phyloP scores from a whole-genome alignment of 345 rosid genomes.

The Barbarea vulgaris region DNA sequence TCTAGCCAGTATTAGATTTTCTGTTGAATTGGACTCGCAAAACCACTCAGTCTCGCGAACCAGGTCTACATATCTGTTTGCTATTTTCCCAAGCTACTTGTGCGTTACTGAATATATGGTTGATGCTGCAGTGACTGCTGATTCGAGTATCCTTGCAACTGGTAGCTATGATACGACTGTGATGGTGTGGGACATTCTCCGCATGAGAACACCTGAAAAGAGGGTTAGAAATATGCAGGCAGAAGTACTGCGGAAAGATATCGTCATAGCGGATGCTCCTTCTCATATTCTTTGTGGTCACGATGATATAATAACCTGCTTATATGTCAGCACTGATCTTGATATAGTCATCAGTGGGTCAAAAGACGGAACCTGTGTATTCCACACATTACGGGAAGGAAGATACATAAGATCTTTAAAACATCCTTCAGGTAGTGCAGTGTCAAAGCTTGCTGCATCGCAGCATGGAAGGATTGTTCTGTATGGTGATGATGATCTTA shows the following conservation, averaged over 20 bases:
- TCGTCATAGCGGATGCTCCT: constrained; percentile 80
- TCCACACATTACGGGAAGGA: constrained; percentile 88
- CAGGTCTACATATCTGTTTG: constrained; percentile 4
- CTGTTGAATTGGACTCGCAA: background rate
- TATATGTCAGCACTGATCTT: constrained; percentile 81
- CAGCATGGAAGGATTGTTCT: constrained; percentile 76
- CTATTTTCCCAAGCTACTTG: background rate
- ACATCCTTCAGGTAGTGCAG: constrained; percentile 82
- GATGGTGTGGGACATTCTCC: constrained; percentile 90
- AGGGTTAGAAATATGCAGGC: constrained; percentile 54
- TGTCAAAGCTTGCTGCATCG: constrained; percentile 88
- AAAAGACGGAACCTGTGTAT: constrained; percentile 93
- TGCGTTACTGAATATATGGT: background rate
- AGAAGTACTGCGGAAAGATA: constrained; percentile 68
- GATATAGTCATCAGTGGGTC: constrained; percentile 97
- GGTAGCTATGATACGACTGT: constrained; percentile 98
- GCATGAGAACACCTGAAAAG: constrained; percentile 62
- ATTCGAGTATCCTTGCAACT: constrained; percentile 84
- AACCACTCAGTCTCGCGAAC: background rate
- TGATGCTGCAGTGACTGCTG: constrained; percentile 73
- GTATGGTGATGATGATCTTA: constrained; percentile 89
- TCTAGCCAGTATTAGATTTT: constrained; percentile 5
- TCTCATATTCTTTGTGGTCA: constrained; percentile 95
- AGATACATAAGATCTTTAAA: constrained; percentile 84
- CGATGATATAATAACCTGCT: constrained; percentile 91